Conservation (phyloP, 768 basidiomycete genomes). For the Tulasnella sp. region DNA sequence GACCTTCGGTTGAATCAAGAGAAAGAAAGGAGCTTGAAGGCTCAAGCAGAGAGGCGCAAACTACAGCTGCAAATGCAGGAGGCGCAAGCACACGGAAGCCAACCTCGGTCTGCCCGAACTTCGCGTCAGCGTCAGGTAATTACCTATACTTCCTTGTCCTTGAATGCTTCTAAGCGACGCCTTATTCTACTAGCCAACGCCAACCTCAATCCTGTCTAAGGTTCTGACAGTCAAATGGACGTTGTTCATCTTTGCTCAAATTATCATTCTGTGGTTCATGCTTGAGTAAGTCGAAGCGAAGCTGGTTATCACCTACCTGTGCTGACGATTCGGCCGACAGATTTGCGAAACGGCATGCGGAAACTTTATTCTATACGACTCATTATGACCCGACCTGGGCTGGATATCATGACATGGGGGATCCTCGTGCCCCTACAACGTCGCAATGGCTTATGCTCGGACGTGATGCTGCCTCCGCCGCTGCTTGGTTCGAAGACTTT, state of each 20-base stretch:
- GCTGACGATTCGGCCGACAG: not conserved
- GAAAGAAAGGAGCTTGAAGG: slow-evolving; percentile 9
- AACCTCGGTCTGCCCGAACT: not conserved
- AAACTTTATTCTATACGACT: slow-evolving; percentile 21
- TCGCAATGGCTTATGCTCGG: slow-evolving; percentile 31
- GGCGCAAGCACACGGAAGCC: not conserved
- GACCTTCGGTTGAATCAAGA: not conserved
- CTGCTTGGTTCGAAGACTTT: slow-evolving; percentile 15
- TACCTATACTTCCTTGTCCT: not conserved
- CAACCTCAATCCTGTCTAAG: not conserved
- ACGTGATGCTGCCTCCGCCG: slow-evolving; percentile 3
- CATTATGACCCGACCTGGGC: slow-evolving; percentile 29
- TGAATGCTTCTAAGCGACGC: not conserved
- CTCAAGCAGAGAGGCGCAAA: not conserved
- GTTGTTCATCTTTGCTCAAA: slow-evolving; percentile 11
- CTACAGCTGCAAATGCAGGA: not conserved
- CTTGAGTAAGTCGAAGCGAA: not conserved
- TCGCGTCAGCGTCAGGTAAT: not conserved
- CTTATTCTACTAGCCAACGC: not conserved
- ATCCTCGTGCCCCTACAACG: slow-evolving; percentile 12
- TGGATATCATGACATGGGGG: slow-evolving; percentile 9
- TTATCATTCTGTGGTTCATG: slow-evolving; percentile 10
- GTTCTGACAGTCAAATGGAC: not conserved
- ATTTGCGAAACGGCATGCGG: slow-evolving; percentile 23
- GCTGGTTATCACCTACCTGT: not conserved